A percentile compares a stretch with the other conserved stretches of the same genome.
Conservation (phyloP, 2,329 filamentous ascomycete genomes). For the Fusarium sp. region DNA sequence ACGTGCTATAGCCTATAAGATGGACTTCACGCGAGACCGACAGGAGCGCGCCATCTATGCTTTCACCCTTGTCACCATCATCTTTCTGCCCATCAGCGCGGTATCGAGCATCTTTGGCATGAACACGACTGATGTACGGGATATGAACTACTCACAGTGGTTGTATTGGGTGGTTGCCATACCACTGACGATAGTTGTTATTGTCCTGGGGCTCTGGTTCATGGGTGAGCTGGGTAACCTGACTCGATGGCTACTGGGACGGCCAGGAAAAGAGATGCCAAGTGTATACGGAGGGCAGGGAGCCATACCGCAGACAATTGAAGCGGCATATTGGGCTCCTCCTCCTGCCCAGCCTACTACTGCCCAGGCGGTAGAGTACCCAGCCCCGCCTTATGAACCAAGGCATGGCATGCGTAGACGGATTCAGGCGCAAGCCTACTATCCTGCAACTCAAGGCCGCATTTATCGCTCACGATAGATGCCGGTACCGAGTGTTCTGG, state of each 20-base stretch:
- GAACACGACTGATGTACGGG: conserved; percentile 62
- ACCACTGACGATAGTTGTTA: conserved; percentile 57
- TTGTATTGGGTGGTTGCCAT: conserved; percentile 62
- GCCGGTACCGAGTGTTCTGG: background rate
- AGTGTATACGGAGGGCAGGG: conserved; percentile 16
- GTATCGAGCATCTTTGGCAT: conserved; percentile 64
- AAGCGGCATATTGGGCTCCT: conserved; percentile 17
- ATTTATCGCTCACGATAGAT: background rate
- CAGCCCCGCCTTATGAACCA: conserved; percentile 1
- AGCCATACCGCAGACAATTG: conserved; percentile 19
- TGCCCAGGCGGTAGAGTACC: conserved; percentile 10
- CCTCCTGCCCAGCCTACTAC: background rate
- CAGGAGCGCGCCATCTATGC: conserved; percentile 61
- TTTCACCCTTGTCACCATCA: conserved; percentile 61
- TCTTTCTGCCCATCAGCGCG: conserved; percentile 60
- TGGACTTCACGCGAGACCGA: conserved; percentile 55
- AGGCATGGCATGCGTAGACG: conserved; percentile 21
- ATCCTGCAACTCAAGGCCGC: background rate
- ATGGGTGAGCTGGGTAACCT: conserved; percentile 56
- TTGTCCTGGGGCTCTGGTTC: conserved; percentile 54
- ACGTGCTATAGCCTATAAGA: conserved; percentile 48
- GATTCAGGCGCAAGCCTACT: conserved; percentile 9
- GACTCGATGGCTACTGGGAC: conserved; percentile 44
- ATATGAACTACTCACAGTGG: conserved; percentile 61
- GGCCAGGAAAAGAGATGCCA: conserved; percentile 9